These are phyloP conservation scores for Geoglossum cookeanum DNA, from an alignment of 2,329 filamentous ascomycete genomes.

Conservation along the genomic window DNA sequence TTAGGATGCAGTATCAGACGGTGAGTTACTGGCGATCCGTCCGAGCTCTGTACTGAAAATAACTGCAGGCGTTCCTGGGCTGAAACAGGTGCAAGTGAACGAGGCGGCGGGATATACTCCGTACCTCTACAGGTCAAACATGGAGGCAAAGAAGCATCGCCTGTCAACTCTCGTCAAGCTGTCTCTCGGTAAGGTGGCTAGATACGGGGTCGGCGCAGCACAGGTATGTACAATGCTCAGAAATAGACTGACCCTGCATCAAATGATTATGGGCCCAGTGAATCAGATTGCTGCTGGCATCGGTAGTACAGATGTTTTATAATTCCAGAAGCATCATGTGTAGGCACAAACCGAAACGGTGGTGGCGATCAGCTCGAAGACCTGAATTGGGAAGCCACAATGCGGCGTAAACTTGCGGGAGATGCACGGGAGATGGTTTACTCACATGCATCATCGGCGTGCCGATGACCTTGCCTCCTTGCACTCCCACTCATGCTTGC, in stretches of 20 bases:
- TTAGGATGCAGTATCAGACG: not conserved
- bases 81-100: not conserved
- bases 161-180: not conserved
- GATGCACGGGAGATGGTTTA: not conserved
- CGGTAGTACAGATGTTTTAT: not conserved
- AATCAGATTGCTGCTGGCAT: not conserved
- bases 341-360: not conserved
- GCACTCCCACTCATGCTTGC: not conserved
- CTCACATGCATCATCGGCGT: not conserved
- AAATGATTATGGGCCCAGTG: not conserved
- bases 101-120: not conserved
- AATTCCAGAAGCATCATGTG: not conserved
- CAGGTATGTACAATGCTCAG: not conserved
- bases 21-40: not conserved
- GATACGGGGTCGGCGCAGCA: not conserved
- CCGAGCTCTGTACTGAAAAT: not conserved
- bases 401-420: not conserved
- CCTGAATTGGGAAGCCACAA: slow-evolving; percentile 1
- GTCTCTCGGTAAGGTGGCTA: not conserved
- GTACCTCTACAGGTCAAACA: not conserved
- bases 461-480: not conserved
- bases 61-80: not conserved
- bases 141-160: not conserved
- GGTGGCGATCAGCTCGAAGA: not conserved
- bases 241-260: not conserved